Evolutionary conservation across 495 filamentous ascomycete species (phyloP), one percentile per base, ranked within the genome.

Genomic region (Penicillium parvum): DNA sequence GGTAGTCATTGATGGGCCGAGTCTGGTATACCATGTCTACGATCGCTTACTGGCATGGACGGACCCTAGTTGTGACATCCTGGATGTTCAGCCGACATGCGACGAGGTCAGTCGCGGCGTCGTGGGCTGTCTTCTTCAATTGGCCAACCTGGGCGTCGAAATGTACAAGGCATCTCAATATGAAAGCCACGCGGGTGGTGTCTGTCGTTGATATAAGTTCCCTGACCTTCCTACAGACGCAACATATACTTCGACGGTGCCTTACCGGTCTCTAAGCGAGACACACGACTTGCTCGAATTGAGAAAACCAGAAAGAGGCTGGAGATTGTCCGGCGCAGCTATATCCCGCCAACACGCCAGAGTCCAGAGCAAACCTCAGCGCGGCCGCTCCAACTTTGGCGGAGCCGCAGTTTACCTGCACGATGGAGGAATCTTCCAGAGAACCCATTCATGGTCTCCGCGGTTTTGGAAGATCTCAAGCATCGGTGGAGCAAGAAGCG

Each of bases 221-320:
- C n/a, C n/a, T n/a, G n/a, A n/a, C n/a, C n/a, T n/a, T n/a, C n/a
- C n/a, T n/a, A n/a, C 28, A 75, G 68, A 53, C 48, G 65, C 37
- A 43, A 58, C 21, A 86, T 94, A 38, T 89, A 78, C 57, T 91
- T 94, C 43, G 88, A 94, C 57, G 85, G 87, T 17, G 81, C 76
- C 30, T 68, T 94, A 8, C 88, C 88, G 7, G 32, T 63, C 5
- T 49, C 58, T 11, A 88, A 88, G 47, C 67, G 68, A 17, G 47
- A 61, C 0, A 76, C 68, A 6, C 73, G 84, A n/a, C 41, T 72
- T 15, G 27, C 51, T 7, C 72, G 84, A 12, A 65, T 85, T n/a
- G 57, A 70, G 29, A 59, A 39, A 40, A 66, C 54, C 7, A 63
- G 76, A 38, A 69, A 56, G 19, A 61, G 58, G 18, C 45, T 81